phyloP scores from a whole-genome alignment of 208 protist genomes.

The Trypanosoma avium region DNA sequence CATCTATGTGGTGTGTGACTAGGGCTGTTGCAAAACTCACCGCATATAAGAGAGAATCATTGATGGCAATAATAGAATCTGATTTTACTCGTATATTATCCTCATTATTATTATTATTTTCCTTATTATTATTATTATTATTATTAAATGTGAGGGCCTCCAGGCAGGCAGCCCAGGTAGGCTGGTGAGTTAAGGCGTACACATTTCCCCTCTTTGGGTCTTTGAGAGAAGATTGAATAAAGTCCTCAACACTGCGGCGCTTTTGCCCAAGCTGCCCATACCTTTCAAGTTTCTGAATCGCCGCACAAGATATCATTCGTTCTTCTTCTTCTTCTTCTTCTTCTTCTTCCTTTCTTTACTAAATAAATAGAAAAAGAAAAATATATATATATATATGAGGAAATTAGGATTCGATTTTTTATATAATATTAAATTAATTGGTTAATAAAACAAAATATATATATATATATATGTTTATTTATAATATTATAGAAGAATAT shows the following conservation, averaged over 20 bases:
- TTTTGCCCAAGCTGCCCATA: conserved; percentile 84
- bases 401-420: too few relatives aligned
- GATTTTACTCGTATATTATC: not conserved
- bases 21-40: conserved; percentile 68
- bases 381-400: too few relatives aligned
- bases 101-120: not conserved
- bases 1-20: conserved; percentile 55
- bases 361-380: not conserved
- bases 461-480: too few relatives aligned
- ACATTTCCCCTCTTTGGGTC: conserved; percentile 70
- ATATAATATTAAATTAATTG: too few relatives aligned
- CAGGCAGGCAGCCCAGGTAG: conserved; percentile 64
- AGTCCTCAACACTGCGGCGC: conserved; percentile 67
- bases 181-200: conserved; percentile 80
- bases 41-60: conserved; percentile 76
- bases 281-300: conserved; percentile 87
- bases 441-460: too few relatives aligned
- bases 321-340: not conserved
- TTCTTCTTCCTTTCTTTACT: not conserved
- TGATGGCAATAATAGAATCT: conserved; percentile 27
- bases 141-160: conserved; percentile 11
- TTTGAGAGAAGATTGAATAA: conserved; percentile 66
- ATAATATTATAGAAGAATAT: too few relatives aligned
- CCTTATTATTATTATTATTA: not conserved
- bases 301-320: conserved; percentile 76